These are phyloP conservation scores for Dipteronia sinensis DNA, from an alignment of 345 rosid species.

Conservation along the genomic window DNA sequence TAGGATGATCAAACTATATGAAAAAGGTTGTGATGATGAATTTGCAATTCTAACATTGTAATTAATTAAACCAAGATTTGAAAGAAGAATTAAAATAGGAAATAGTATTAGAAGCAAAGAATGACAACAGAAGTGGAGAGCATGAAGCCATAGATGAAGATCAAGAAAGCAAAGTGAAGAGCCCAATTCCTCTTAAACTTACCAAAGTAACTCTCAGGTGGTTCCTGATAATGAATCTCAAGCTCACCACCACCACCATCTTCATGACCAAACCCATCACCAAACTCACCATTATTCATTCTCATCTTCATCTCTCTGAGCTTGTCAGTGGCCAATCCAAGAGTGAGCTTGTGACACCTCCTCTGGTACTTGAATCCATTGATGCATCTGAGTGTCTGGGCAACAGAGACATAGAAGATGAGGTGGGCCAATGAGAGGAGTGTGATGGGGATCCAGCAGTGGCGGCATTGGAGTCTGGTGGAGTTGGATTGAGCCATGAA, in stretches of 20 bases:
- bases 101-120: constrained; percentile 62
- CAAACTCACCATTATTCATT: constrained; percentile 43
- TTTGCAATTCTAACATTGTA: neutral
- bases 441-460: constrained; percentile 81
- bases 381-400: constrained; percentile 91
- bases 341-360: constrained; percentile 95
- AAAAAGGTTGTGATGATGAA: neutral
- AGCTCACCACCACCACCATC: constrained; percentile 56
- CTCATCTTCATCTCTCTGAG: constrained; percentile 78
- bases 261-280: constrained; percentile 42
- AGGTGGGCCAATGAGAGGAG: constrained; percentile 87
- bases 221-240: constrained; percentile 96
- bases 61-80: neutral
- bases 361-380: constrained; percentile 98
- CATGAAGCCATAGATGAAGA: constrained; percentile 80
- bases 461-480: constrained; percentile 80
- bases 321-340: constrained; percentile 87
- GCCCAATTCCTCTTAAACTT: constrained; percentile 99
- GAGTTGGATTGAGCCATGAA: constrained; percentile 62
- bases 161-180: constrained; percentile 84
- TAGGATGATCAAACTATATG: too few relatives aligned
- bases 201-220: constrained; percentile 86
- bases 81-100: neutral
- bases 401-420: constrained; percentile 88
- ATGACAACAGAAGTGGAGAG: constrained; percentile 75